A percentile compares a stretch with the other conserved stretches of the same genome.
Conservation (phyloP, 1,139 yeast genomes). For the Kodamaea alishanica region DNA sequence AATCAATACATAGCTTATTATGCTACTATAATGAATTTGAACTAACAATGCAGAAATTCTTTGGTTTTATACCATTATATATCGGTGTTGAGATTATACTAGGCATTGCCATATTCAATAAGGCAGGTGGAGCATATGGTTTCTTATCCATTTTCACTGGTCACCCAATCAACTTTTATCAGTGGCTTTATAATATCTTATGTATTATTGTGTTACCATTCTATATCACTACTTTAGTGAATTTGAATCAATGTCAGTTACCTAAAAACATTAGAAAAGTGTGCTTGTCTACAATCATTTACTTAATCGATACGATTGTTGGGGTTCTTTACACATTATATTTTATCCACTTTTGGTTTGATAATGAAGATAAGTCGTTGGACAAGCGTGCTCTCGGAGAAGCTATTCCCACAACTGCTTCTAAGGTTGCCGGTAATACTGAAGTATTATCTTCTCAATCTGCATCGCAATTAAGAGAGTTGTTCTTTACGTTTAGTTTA, state of each 20-base stretch:
- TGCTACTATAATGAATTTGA: background rate
- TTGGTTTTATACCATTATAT: slow-evolving; percentile 68
- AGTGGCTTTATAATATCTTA: slow-evolving; percentile 74
- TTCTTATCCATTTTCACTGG: slow-evolving; percentile 83
- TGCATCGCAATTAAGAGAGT: slow-evolving; percentile 68
- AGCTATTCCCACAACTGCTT: slow-evolving; percentile 7
- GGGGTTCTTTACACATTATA: slow-evolving; percentile 69
- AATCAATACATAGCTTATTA: background rate
- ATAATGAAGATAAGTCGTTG: slow-evolving; percentile 32
- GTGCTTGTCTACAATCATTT: slow-evolving; percentile 62
- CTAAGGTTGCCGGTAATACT: slow-evolving; percentile 11
- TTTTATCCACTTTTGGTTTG: slow-evolving; percentile 76
- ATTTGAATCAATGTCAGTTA: slow-evolving; percentile 24
- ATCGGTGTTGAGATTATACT: slow-evolving; percentile 83
- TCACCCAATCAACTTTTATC: slow-evolving; percentile 78
- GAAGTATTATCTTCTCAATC: slow-evolving; percentile 44
- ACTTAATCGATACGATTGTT: slow-evolving; percentile 60
- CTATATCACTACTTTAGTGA: slow-evolving; percentile 57
- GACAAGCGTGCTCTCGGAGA: slow-evolving; percentile 5
- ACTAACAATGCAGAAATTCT: slow-evolving; percentile 38
- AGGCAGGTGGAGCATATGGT: slow-evolving; percentile 88
- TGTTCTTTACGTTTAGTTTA: slow-evolving; percentile 59
- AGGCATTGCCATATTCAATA: slow-evolving; percentile 78
- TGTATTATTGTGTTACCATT: slow-evolving; percentile 65
- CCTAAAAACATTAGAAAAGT: slow-evolving; percentile 38